Base-by-base conservation (phyloP, 805 yeast genomes). In the Cyberlindnera petersonii region DNA sequence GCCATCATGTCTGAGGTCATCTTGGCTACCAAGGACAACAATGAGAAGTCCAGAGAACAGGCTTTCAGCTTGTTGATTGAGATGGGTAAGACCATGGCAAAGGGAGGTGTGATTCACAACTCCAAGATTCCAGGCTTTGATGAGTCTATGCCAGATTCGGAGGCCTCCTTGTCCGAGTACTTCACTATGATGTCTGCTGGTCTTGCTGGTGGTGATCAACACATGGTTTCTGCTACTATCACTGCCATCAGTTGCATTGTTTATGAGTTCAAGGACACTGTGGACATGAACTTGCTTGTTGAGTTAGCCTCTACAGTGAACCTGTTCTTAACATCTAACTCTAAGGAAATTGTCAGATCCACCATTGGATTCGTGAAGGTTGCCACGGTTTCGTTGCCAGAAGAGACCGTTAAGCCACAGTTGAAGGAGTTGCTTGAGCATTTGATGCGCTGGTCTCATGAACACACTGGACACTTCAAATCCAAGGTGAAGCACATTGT, bases 141-240 rank as follows among this genome's bases (percentile, higher is more conserved):
- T 33, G 63, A 69, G 6, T 72, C 66, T 6, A 73, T 79, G 21
- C 82, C 84, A n/a, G 75, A 75, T 43, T 66, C 64, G 20, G 67
- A 80, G 9, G 93, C 95, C 8, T 71, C 78, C 15, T 69, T 89
- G 40, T 74, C 79, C 32, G 96, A 89, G 63, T 89, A 72, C 58
- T 86, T 91, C 68, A 87, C 94, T 22, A 86, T 93, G 82, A 82
- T 91, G 22, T 77, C 91, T 61, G 98, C 97, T 21, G 99, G 98
- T 67, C 70, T 94, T 50, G 96, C 93, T 26, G 96, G 96, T 41
- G 81, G 84, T 48, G 75, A 93, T 22, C 91, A 94, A 24, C 95
- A 91, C 65, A 91, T 91, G 96, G 85, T 93, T 23, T 86, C 96
- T 55, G 97, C 98, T n/a, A 79, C 91, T 3, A 79, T 93, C 52